Percentiles rank a stretch among this genome's conserved stretches.
phyloP scores from a whole-genome alignment of 2,329 filamentous ascomycete genomes.

The Colletotrichum tanaceti region DNA sequence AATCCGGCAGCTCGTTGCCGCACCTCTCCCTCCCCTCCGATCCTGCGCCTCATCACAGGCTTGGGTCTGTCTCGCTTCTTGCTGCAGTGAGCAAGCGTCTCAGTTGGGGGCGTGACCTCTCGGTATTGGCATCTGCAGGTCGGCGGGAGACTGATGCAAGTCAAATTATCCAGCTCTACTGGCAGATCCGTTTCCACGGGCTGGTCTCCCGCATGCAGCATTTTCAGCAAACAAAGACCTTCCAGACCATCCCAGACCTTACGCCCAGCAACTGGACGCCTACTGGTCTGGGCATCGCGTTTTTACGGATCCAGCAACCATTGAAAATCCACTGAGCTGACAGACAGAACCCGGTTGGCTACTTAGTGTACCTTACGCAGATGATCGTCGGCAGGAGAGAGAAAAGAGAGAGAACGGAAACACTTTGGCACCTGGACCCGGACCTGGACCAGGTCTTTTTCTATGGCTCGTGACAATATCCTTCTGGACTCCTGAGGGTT shows the following conservation, averaged over 20 bases:
- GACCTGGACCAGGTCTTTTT: slow-evolving; percentile 18
- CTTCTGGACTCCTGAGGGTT: slow-evolving; percentile 11
- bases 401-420: slow-evolving; percentile 3
- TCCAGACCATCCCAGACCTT: slow-evolving; percentile 29
- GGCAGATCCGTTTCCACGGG: slow-evolving; percentile 18
- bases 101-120: slow-evolving; percentile 19
- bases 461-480: slow-evolving; percentile 16
- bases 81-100: slow-evolving; percentile 7
- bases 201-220: slow-evolving; percentile 31
- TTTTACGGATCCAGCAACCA: slow-evolving; percentile 20
- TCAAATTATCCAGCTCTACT: slow-evolving; percentile 31
- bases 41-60: slow-evolving; percentile 23
- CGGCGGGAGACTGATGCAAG: slow-evolving; percentile 31
- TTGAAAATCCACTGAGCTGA: slow-evolving; percentile 18
- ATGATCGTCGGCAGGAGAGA: slow-evolving; percentile 38
- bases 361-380: too few species aligned
- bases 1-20: slow-evolving; percentile 16
- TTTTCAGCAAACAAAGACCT: slow-evolving; percentile 34
- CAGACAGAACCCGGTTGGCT: slow-evolving; percentile 17
- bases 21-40: slow-evolving; percentile 10
- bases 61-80: slow-evolving; percentile 8
- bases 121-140: slow-evolving; percentile 33
- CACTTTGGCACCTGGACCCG: slow-evolving; percentile 30
- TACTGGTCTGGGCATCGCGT: slow-evolving; percentile 30
- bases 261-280: slow-evolving; percentile 2